Evolutionary conservation across 495 filamentous ascomycete species (phyloP).

Genomic region (Aspergillus egyptiacus): DNA sequence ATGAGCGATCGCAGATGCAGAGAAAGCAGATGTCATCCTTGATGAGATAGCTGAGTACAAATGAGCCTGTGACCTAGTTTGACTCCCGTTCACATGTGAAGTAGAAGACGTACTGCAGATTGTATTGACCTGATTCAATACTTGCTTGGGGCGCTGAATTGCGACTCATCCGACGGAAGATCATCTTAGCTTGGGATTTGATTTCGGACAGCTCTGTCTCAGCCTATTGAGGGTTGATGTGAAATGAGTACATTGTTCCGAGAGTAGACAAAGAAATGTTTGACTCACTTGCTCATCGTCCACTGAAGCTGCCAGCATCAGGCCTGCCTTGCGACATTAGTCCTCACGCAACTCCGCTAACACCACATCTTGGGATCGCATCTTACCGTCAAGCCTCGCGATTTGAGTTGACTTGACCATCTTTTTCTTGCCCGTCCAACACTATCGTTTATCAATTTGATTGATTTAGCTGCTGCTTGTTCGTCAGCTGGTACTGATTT

Average conservation of each 20-base stretch:
- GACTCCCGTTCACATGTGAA: background rate
- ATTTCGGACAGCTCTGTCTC: slow-evolving; percentile 78
- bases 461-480: background rate
- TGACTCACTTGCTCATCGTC: slow-evolving; percentile 71
- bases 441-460: background rate
- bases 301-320: slow-evolving; percentile 90
- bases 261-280: background rate
- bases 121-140: slow-evolving; percentile 83
- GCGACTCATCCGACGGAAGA: slow-evolving; percentile 78
- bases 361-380: slow-evolving; percentile 2
- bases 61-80: background rate
- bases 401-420: slow-evolving; percentile 98
- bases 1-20: slow-evolving; percentile 85
- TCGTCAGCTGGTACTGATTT: background rate
- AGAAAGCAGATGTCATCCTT: slow-evolving; percentile 77
- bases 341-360: slow-evolving; percentile 3
- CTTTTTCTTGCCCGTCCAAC: slow-evolving; percentile 16
- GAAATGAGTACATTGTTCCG: slow-evolving; percentile 1
- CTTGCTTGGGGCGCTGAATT: slow-evolving; percentile 85
- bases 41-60: slow-evolving; percentile 68
- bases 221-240: slow-evolving; percentile 37
- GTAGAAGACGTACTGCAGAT: slow-evolving; percentile 65
- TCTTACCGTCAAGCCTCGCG: slow-evolving; percentile 82
- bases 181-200: slow-evolving; percentile 84
- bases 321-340: slow-evolving; percentile 46